Percentiles rank a stretch among this genome's conserved stretches.
Conservation (phyloP, 352 stramenopile genomes). For the Discostella stelligera region DNA sequence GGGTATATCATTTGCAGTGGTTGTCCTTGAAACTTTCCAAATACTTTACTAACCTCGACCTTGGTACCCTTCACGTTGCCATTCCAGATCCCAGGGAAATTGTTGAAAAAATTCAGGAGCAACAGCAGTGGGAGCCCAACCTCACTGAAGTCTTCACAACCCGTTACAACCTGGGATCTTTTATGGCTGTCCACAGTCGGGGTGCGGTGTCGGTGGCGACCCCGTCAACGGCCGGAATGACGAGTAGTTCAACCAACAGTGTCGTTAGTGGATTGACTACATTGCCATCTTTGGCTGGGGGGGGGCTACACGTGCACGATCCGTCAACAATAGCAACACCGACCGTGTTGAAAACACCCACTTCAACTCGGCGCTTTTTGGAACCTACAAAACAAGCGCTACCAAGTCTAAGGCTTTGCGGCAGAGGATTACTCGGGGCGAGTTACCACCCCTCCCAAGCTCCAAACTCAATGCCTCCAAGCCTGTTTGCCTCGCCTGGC, state of each 20-base stretch:
- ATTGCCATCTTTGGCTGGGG: not conserved
- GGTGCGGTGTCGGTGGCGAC: not conserved
- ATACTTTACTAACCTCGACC: not conserved
- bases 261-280: not conserved
- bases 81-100: not conserved
- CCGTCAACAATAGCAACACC: not conserved
- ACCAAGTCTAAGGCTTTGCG: not conserved
- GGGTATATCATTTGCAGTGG: not conserved
- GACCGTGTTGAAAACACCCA: not conserved
- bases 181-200: not conserved
- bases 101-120: not conserved
- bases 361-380: not conserved
- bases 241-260: not conserved
- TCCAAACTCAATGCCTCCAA: not conserved
- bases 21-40: not conserved
- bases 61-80: not conserved
- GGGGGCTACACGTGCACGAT: not conserved
- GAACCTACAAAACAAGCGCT: not conserved
- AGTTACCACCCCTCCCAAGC: not conserved
- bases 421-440: not conserved
- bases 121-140: slow-evolving; percentile 4
- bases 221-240: not conserved
- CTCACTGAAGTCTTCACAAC: not conserved
- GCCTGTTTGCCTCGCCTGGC: slow-evolving; percentile 8
- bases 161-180: not conserved